These are phyloP conservation scores for Wickerhamia fluorescens DNA, from an alignment of 805 yeast species.

Conservation along the genomic window DNA sequence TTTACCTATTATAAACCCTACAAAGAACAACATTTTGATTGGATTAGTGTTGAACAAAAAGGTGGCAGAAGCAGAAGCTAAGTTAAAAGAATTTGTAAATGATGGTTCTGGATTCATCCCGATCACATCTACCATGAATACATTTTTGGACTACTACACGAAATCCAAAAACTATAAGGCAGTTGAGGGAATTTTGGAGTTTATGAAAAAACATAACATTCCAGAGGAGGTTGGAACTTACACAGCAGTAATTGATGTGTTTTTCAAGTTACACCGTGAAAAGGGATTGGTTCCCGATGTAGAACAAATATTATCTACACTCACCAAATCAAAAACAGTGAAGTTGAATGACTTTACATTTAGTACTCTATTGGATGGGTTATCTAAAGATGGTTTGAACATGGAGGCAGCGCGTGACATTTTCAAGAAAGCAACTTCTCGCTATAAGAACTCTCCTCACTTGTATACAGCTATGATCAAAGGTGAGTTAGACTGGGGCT, in stretches of 20 bases:
- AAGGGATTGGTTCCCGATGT: constrained; percentile 38
- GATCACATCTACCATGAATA: constrained; percentile 44
- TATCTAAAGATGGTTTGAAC: constrained; percentile 41
- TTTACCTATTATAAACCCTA: constrained; percentile 27
- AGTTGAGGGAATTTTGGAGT: constrained; percentile 37
- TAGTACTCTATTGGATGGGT: constrained; percentile 47
- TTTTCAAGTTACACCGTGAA: constrained; percentile 39
- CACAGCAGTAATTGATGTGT: constrained; percentile 49
- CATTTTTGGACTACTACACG: constrained; percentile 38
- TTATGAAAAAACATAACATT: constrained; percentile 35
- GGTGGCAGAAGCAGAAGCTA: constrained; percentile 38
- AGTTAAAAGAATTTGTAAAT: constrained; percentile 29
- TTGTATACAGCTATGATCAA: constrained; percentile 42
- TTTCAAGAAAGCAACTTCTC: constrained; percentile 33
- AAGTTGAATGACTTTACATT: constrained; percentile 39
- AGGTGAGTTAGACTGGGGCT: constrained; percentile 39
- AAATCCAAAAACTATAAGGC: constrained; percentile 39
- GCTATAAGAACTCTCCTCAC: constrained; percentile 25
- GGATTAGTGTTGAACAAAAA: constrained; percentile 37
- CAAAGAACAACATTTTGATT: constrained; percentile 39
- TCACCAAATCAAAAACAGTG: constrained; percentile 25
- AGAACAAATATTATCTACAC: constrained; percentile 32
- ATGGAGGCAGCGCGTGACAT: constrained; percentile 45
- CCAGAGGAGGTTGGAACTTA: constrained; percentile 58
- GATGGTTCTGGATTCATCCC: constrained; percentile 34